These are phyloP conservation scores for Lasiodiplodia gonubiensis DNA, from an alignment of 2,329 filamentous ascomycete species.

Conservation along the genomic window DNA sequence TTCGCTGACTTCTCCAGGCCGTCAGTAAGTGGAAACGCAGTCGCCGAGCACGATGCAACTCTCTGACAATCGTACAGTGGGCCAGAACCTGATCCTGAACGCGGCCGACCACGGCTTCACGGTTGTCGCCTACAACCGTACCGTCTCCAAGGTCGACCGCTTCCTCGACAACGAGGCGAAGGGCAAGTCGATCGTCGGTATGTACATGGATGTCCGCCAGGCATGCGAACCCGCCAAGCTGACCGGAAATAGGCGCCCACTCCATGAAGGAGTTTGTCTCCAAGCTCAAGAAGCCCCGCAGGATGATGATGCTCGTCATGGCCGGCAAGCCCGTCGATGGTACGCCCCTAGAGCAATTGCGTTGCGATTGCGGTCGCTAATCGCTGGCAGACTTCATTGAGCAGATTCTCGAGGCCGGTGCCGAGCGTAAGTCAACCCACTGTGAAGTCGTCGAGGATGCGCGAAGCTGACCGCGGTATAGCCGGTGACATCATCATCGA, in stretches of 20 bases:
- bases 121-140: slow-evolving; percentile 98
- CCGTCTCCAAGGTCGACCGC: slow-evolving; percentile 94
- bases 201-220: not conserved
- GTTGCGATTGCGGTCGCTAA: slow-evolving; percentile 2
- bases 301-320: slow-evolving; percentile 99
- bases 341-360: slow-evolving; percentile 5
- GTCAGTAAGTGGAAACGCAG: slow-evolving; percentile 27
- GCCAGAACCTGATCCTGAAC: slow-evolving; percentile 62
- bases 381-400: slow-evolving; percentile 81
- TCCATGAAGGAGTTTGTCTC: slow-evolving; percentile 90
- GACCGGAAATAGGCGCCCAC: slow-evolving; percentile 70
- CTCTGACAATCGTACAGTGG: slow-evolving; percentile 42
- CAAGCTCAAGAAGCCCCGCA: slow-evolving; percentile 96
- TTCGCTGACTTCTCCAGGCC: slow-evolving; percentile 18
- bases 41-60: not conserved
- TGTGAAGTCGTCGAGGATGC: not conserved
- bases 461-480: not conserved
- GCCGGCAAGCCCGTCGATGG: slow-evolving; percentile 91
- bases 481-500: slow-evolving; percentile 92
- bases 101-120: slow-evolving; percentile 75
- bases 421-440: slow-evolving; percentile 35
- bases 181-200: slow-evolving; percentile 81
- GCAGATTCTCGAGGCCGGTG: slow-evolving; percentile 70
- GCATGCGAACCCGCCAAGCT: not conserved
- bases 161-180: slow-evolving; percentile 77